Evolutionary conservation across 2,329 filamentous ascomycete species (phyloP).

Genomic region (Calonectria fujianensis): DNA sequence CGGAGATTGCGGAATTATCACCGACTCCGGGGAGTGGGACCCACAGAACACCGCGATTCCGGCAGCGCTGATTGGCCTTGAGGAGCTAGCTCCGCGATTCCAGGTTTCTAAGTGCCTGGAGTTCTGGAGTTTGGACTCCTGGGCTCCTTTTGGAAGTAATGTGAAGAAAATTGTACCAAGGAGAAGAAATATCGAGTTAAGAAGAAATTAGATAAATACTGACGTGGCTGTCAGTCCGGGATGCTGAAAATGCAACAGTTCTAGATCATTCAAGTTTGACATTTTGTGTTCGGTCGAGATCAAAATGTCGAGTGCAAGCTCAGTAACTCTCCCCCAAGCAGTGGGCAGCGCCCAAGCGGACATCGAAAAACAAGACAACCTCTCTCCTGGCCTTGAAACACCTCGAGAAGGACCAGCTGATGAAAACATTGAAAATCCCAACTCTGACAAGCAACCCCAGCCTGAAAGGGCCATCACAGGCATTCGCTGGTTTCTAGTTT

Average conservation of each 20-base stretch:
- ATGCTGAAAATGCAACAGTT: neutral
- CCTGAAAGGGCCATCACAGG: slow-evolving; percentile 41
- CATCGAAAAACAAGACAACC: slow-evolving; percentile 30
- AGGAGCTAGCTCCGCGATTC: slow-evolving; percentile 6
- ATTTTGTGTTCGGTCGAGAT: neutral
- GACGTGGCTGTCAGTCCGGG: neutral
- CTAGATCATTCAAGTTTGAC: neutral
- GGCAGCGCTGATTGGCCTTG: slow-evolving; percentile 28
- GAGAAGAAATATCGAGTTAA: neutral
- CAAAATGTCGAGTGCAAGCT: slow-evolving; percentile 22
- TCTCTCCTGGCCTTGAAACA: neutral
- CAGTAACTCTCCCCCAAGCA: slow-evolving; percentile 4
- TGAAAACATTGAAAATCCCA: neutral
- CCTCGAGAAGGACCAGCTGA: slow-evolving; percentile 8
- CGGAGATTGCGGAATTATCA: slow-evolving; percentile 43
- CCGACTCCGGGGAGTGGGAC: slow-evolving; percentile 22
- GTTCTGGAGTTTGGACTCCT: slow-evolving; percentile 30
- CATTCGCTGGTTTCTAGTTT: slow-evolving; percentile 48
- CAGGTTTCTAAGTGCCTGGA: slow-evolving; percentile 22
- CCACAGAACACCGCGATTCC: slow-evolving; percentile 39
- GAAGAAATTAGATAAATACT: slow-evolving; percentile 38
- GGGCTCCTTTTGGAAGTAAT: slow-evolving; percentile 32
- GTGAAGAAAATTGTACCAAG: neutral
- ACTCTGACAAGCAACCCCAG: slow-evolving; percentile 30
- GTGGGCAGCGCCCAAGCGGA: slow-evolving; percentile 15